These are phyloP conservation scores for Pulicaria dysenterica DNA, from an alignment of 129 eudicot species.

Conservation along the genomic window DNA sequence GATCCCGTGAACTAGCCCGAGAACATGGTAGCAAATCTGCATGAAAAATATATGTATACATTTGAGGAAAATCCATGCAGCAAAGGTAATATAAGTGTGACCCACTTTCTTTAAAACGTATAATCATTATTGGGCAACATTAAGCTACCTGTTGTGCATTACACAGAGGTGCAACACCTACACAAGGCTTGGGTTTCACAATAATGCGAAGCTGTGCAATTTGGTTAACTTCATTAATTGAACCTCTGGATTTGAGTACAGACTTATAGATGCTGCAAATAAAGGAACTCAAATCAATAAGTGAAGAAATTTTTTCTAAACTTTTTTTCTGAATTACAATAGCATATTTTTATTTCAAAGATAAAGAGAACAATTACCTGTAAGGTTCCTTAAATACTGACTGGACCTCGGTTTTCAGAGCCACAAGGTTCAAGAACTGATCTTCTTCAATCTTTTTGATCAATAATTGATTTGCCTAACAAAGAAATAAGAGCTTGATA, in stretches of 20 bases:
- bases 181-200: constrained; percentile 81
- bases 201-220: constrained; percentile 94
- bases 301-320: not conserved
- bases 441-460: constrained; percentile 83
- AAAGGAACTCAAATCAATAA: constrained; percentile 18
- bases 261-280: constrained; percentile 82
- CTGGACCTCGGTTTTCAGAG: constrained; percentile 71
- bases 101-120: constrained; percentile 1
- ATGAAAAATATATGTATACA: constrained; percentile 1
- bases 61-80: constrained; percentile 23
- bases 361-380: constrained; percentile 53
- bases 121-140: not conserved
- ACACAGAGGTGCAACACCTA: constrained; percentile 82
- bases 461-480: constrained; percentile 77
- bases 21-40: constrained; percentile 93
- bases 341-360: not conserved
- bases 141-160: constrained; percentile 80
- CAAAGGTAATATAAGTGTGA: not conserved
- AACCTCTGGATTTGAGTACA: constrained; percentile 66
- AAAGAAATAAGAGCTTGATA: constrained; percentile 23
- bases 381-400: constrained; percentile 89
- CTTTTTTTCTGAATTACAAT: not conserved
- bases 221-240: constrained; percentile 81
- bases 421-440: constrained; percentile 73
- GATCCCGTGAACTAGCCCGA: constrained; percentile 88